Base-by-base conservation (phyloP, 2,329 filamentous ascomycete genomes). In the Aspergillus versicolor region DNA sequence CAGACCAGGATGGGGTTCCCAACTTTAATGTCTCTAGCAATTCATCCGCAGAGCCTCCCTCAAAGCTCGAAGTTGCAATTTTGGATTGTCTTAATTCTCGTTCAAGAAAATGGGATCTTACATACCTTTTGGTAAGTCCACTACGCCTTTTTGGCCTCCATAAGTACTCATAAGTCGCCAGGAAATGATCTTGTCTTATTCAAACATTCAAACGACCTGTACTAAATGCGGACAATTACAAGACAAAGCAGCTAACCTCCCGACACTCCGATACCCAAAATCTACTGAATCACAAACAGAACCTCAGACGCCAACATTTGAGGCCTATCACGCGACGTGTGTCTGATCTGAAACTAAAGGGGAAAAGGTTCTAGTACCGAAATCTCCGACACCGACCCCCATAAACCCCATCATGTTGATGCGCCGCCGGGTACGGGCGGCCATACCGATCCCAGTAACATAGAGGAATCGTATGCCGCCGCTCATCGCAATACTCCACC, bases 181-280 rank as follows among this genome's bases (percentile, higher is more conserved):
- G 76, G 73, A 77, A 50, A 76, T 77, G 70, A 73, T 77, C 9
- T 65, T 71, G 27, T 75, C 76, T 19, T 79, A 77, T 60, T 61
- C 70, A 12, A 69, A 75, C 54, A 66, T 78, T 45, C 67, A 71
- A 30, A 73, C 68, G 2, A 66, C 71, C 15, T 79, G 76, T 55
- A 57, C 64, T 3, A 75, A 71, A 53, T 79, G 76, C 64, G 63
- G 62, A 41, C 70, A 67, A 17, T 64, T 78, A 55, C 71, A 73
- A 54, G 68, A 77, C 60, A 65, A 63, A 27, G 63, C 67, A n/a
- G 70, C 74, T 12, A 74, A 74, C 58, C 68, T 78, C 1, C 76
- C 76, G 4, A 65, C 69, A n/a, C 59, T 76, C 42, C 72, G 76
- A 32, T 51, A 45, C 12, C 50, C 46, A 68, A 66, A 24, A 60